These are phyloP conservation scores for Salvia hispanica DNA, from an alignment of 257 asterid genomes.

Conservation along the genomic window DNA sequence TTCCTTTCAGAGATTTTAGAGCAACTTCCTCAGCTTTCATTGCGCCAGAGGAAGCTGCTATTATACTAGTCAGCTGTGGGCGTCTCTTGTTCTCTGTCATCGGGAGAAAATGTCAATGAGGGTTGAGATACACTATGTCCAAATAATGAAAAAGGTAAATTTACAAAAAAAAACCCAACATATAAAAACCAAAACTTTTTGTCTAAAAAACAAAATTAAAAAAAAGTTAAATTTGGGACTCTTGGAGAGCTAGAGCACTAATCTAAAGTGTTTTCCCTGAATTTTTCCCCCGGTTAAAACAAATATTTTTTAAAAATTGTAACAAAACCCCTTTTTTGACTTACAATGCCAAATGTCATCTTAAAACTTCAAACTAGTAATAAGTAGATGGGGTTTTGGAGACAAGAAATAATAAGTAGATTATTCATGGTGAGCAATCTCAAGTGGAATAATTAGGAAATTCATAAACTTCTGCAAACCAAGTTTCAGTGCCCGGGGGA, in stretches of 20 bases:
- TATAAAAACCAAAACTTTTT: too few species aligned
- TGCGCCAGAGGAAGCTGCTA: slow-evolving; percentile 92
- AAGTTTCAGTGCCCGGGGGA: slow-evolving; percentile 95
- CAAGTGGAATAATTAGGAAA: slow-evolving; percentile 15
- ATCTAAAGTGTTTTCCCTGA: too few species aligned
- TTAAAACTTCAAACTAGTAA: too few species aligned
- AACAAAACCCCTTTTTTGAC: too few species aligned
- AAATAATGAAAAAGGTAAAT: neutral
- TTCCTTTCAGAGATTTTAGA: slow-evolving; percentile 60
- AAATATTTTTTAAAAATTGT: too few species aligned
- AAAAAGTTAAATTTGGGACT: too few species aligned
- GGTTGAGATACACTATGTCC: neutral
- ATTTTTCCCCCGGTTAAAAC: too few species aligned
- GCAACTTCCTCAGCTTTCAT: slow-evolving; percentile 96
- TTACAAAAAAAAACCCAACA: too few species aligned
- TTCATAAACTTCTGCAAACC: slow-evolving; percentile 74
- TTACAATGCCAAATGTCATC: too few species aligned
- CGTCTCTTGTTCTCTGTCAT: slow-evolving; percentile 76
- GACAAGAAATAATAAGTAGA: neutral
- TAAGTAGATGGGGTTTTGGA: too few species aligned
- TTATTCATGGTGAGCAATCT: neutral
- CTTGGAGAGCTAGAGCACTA: too few species aligned
- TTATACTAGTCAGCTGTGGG: slow-evolving; percentile 70
- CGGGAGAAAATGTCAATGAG: slow-evolving; percentile 12
- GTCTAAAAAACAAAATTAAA: too few species aligned